These are phyloP conservation scores for Pestalotiopsis fici DNA, from an alignment of 2,329 filamentous ascomycete genomes.

Conservation along the genomic window DNA sequence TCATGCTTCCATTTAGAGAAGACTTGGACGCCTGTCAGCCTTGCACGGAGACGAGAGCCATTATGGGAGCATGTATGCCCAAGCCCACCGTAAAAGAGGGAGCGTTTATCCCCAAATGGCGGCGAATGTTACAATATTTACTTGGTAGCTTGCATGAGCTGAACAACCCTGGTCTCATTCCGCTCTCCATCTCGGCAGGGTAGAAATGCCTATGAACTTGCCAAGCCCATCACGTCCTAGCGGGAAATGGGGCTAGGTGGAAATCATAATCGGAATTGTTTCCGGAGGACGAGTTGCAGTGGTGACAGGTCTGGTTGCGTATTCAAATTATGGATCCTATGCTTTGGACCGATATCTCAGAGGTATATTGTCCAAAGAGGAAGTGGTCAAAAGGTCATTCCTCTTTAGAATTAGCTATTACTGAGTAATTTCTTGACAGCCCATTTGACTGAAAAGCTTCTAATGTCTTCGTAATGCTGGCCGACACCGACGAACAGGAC, in stretches of 20 bases:
- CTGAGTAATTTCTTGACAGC: constrained; percentile 67
- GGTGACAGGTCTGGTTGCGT: neutral
- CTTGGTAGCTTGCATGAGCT: neutral
- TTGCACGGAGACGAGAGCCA: neutral
- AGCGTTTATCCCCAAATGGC: neutral
- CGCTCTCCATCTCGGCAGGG: neutral
- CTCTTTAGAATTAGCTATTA: constrained; percentile 35
- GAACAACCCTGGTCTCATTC: neutral
- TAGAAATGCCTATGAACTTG: neutral
- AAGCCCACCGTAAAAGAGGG: neutral
- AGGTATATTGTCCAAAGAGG: neutral
- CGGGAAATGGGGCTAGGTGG: neutral
- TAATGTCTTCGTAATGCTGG: constrained; percentile 68
- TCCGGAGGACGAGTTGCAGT: neutral
- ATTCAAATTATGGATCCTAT: neutral
- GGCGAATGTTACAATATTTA: neutral
- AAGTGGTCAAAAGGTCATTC: neutral
- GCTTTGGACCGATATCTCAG: neutral
- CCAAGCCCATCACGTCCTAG: neutral
- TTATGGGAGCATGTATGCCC: neutral
- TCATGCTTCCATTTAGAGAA: neutral
- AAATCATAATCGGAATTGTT: neutral
- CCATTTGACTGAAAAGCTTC: constrained; percentile 71
- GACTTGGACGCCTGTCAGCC: neutral
- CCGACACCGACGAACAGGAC: constrained; percentile 85